Base-by-base conservation (phyloP, 345 rosid genomes). In the Citrus australasica region DNA sequence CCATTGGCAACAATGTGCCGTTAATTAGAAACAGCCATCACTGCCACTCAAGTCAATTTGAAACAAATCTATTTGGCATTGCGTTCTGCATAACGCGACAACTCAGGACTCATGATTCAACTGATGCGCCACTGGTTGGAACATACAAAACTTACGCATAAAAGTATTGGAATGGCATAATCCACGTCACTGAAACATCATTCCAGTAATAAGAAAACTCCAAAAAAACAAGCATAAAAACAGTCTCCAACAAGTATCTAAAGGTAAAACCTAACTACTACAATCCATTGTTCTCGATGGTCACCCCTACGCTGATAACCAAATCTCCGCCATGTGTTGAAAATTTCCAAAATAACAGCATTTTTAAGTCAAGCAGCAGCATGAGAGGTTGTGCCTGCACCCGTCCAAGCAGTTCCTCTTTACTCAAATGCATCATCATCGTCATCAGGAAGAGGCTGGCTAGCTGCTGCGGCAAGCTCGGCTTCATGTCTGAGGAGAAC, bases 381-480 rank as follows among this genome's bases (percentile, higher is more conserved):
- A 42, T 28, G n/a, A 78, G 28, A 19, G 10, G 64, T 42, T 51
- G 69, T 33, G 10, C 16, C 9, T 10, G 1, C 60, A 21, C 24
- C 60, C 9, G 1, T 35, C 17, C 10, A 55, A 35, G 32, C 55
- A 35, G 4, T 5, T 35, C 35, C 70, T 48, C 61, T 82, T 78
- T 84, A 94, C 69, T 94, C 98, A 13, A 94, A 90, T 9, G 90
- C 60, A 22, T 94, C 98, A 58, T 89, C 92, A 21, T 89, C 92
- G 17, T 93, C 98, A 30, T 93, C 98, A 0, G 97, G 97, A 58
- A 92, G 95, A 64, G 98, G 98, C 84, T 94, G 97, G 75, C 76
- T 83, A 30, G 91, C 95, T 42, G 97, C 97, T 3, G 79, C 76
- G 38, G 85, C 90, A 14, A 93, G 92, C 81, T 93, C 97, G 4